These are phyloP conservation scores for Gossypium schwendimanii DNA, from an alignment of 441 rosid species.

Conservation along the genomic window DNA sequence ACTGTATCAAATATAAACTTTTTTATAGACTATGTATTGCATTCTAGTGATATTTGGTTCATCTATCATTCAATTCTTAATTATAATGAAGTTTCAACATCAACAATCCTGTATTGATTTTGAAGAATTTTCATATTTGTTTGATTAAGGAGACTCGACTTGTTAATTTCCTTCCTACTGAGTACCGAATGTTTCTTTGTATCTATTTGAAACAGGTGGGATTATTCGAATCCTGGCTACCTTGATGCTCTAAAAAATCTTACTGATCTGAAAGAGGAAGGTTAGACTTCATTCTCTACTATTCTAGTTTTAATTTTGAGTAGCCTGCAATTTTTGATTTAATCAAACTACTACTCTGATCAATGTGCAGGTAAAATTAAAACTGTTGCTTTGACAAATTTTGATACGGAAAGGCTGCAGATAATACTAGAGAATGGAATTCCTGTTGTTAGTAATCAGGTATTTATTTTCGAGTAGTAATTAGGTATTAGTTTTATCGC, in stretches of 20 bases:
- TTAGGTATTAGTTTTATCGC: constrained; percentile 32
- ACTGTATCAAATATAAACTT: neutral
- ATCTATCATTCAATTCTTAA: neutral
- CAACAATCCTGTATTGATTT: neutral
- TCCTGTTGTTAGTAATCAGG: constrained; percentile 96
- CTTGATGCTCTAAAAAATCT: constrained; percentile 88
- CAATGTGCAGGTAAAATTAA: constrained; percentile 74
- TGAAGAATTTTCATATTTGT: neutral
- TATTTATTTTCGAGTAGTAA: constrained; percentile 36
- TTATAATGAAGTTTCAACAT: neutral
- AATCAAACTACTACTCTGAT: constrained; percentile 23
- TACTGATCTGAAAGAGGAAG: constrained; percentile 83
- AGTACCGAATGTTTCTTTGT: neutral
- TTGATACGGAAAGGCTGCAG: constrained; percentile 71
- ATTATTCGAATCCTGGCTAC: constrained; percentile 80
- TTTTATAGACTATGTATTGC: neutral
- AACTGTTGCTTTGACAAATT: constrained; percentile 87
- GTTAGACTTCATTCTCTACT: constrained; percentile 26
- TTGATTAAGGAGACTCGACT: neutral
- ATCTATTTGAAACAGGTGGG: constrained; percentile 61
- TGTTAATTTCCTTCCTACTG: neutral
- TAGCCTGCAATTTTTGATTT: constrained; percentile 20
- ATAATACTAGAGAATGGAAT: constrained; percentile 80
- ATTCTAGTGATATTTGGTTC: neutral
- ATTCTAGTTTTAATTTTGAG: constrained; percentile 9